Conservation (phyloP, 139 green algal genomes). For the Pseudopediastrum boryanum region DNA sequence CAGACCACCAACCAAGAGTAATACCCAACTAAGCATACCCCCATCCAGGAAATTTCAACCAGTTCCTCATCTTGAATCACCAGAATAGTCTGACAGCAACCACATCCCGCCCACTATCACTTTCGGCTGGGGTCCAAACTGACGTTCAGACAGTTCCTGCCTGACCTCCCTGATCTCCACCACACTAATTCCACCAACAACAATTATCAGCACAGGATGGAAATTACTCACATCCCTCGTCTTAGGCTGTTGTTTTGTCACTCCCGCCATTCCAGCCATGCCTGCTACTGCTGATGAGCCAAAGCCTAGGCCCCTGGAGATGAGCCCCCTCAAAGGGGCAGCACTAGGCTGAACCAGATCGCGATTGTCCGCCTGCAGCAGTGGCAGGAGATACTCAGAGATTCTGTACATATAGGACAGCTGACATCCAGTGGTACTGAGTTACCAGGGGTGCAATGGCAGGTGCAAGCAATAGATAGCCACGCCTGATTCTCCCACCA, state of each 20-base stretch:
- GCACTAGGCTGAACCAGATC: slow-evolving; percentile 45
- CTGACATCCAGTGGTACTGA: too few relatives aligned
- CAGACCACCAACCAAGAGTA: too few relatives aligned
- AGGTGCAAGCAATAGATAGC: too few relatives aligned
- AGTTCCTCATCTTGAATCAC: too few relatives aligned
- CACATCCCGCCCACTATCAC: slow-evolving; percentile 45
- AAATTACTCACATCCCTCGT: slow-evolving; percentile 54
- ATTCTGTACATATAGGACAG: too few relatives aligned
- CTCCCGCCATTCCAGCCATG: neutral
- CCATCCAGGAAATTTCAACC: too few relatives aligned
- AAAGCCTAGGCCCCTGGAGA: slow-evolving; percentile 60
- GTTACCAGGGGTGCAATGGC: too few relatives aligned
- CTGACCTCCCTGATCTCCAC: slow-evolving; percentile 53
- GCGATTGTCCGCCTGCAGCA: slow-evolving; percentile 20
- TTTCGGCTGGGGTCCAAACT: slow-evolving; percentile 29
- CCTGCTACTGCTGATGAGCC: slow-evolving; percentile 26
- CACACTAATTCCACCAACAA: slow-evolving; percentile 65
- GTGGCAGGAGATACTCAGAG: too few relatives aligned
- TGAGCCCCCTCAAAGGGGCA: slow-evolving; percentile 56
- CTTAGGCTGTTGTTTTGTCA: too few relatives aligned
- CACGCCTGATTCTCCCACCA: too few relatives aligned
- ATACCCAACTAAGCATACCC: too few relatives aligned
- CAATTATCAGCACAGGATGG: slow-evolving; percentile 63
- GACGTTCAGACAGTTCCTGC: slow-evolving; percentile 41
- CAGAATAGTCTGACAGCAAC: slow-evolving; percentile 33